These are phyloP conservation scores for Glycine tomentella DNA, from an alignment of 306 rosid species.

Conservation along the genomic window DNA sequence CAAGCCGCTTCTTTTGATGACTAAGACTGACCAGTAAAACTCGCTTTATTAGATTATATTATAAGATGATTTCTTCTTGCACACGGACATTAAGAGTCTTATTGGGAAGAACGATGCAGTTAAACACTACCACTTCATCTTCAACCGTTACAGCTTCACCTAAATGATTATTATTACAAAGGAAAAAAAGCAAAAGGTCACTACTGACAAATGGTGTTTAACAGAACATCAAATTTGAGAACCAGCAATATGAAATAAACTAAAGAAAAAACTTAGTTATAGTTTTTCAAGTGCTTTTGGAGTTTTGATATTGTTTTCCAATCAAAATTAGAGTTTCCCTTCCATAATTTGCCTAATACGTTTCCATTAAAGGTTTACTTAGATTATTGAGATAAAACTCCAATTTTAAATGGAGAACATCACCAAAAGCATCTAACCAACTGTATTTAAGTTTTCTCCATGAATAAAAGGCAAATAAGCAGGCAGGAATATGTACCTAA, in stretches of 20 bases:
- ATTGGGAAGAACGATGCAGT: constrained; percentile 94
- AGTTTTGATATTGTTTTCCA: not conserved
- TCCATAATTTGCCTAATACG: not conserved
- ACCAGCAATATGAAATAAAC: not conserved
- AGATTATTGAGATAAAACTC: not conserved
- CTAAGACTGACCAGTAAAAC: constrained; percentile 2
- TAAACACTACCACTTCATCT: constrained; percentile 85
- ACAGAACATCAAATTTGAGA: constrained; percentile 11
- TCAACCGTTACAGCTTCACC: constrained; percentile 93
- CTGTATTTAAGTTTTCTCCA: not conserved
- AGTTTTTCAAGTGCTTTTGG: not conserved
- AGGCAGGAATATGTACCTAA: constrained; percentile 58
- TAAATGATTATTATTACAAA: constrained; percentile 41
- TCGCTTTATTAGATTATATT: constrained; percentile 42
- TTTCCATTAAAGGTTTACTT: not conserved
- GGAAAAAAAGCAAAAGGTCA: constrained; percentile 20
- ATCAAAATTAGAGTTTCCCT: not conserved
- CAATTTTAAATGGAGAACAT: not conserved
- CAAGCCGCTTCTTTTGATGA: constrained; percentile 35
- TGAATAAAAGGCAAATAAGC: not conserved
- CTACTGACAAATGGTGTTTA: not conserved
- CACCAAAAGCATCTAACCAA: not conserved
- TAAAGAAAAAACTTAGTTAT: not conserved
- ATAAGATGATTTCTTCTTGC: constrained; percentile 91
- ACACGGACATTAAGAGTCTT: constrained; percentile 91